Conservation (phyloP, 306 rosid species). For the Sicyos baderoa region DNA sequence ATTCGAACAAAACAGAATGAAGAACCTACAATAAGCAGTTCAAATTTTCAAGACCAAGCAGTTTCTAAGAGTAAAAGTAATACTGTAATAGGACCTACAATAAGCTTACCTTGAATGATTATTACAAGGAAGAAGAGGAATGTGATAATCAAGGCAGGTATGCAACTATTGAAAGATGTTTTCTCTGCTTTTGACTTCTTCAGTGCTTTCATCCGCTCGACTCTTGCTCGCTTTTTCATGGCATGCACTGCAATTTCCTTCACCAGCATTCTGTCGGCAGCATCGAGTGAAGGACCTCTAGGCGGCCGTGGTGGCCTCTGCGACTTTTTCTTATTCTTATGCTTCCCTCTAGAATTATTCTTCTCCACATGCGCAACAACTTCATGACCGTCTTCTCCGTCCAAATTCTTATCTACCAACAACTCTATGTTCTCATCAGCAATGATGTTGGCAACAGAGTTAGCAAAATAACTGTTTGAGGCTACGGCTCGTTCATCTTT, state of each 20-base stretch:
- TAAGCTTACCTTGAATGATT: conserved; percentile 58
- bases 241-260: conserved; percentile 77
- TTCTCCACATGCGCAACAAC: conserved; percentile 28
- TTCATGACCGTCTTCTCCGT: conserved; percentile 21
- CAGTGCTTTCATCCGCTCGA: conserved; percentile 65
- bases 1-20: background rate
- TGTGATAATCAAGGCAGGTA: conserved; percentile 64
- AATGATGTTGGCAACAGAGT: background rate
- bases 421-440: conserved; percentile 1
- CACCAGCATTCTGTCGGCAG: conserved; percentile 63
- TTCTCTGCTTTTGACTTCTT: conserved; percentile 71
- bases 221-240: conserved; percentile 70
- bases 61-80: background rate
- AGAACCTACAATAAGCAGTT: background rate
- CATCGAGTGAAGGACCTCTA: conserved; percentile 69
- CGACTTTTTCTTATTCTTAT: conserved; percentile 66
- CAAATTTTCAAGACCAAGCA: background rate
- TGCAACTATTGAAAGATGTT: conserved; percentile 39
- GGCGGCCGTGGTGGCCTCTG: conserved; percentile 95
- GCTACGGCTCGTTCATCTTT: background rate
- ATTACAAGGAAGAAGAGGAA: conserved; percentile 67
- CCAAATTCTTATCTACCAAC: background rate
- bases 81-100: background rate
- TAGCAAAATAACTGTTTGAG: too few relatives aligned
- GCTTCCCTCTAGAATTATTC: conserved; percentile 48